Base-by-base conservation (phyloP, 768 basidiomycete species). In the Termitomyces sp. region DNA sequence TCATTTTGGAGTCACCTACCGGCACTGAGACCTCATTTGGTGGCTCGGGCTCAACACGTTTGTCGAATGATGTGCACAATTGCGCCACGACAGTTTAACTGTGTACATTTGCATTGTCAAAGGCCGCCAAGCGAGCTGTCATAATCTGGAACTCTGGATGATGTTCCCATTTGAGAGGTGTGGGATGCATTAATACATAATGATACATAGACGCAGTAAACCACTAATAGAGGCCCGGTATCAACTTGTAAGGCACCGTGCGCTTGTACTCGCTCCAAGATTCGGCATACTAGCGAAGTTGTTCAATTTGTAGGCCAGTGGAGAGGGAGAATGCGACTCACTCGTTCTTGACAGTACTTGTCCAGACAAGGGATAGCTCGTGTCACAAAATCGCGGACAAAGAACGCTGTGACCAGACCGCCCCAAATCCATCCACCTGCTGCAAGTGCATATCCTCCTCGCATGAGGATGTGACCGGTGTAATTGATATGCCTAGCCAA, bases 401-500 rank as follows among this genome's bases (percentile, higher is more conserved):
- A 63, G 20, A 63, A 36, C 1, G 44, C 59, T 7, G 51, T 55
- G 12, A 56, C 16, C 7, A 63, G n/a, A 7, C 38, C 57, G 13
- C 58, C 48, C 62, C 62, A 63, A 0, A 60, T 56, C 62, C 62
- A 63, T 0, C 62, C 59, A 18, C 59, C 62, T 5, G 58, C 50
- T 5, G 68, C 57, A 9, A 69, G 59, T 4, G 67, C 65, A 42
- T 66, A 69, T 13, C 70, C 70, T 3, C 60, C 50, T 42, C 67
- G 61, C 69, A 69, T 69, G 55, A 71, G 59, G 18, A 60, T 55
- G 46, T 69, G 69, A 8, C 70, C 70, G 7, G 64, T 62, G 40
- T 68, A 71, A 24, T 71, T 71, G 9, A 67, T 65, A 49, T 71
- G 70, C 15, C 70, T 65, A 20, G 66, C 69, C 33, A 71, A 38